These are phyloP conservation scores for Pisolithus albus DNA, from an alignment of 768 basidiomycete genomes.

Conservation along the genomic window DNA sequence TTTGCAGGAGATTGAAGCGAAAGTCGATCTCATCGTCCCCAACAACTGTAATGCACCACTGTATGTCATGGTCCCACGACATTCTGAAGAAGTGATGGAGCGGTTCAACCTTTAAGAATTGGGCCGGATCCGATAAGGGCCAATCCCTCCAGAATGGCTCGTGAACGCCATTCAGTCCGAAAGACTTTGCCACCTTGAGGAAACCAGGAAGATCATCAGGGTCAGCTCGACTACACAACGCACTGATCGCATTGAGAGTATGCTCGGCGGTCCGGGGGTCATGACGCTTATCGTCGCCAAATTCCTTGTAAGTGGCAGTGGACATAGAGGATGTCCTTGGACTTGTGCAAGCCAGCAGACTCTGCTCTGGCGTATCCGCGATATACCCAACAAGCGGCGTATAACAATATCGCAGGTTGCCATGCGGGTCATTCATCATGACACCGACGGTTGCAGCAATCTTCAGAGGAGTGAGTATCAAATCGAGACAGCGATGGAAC, in stretches of 20 bases:
- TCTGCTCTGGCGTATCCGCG: slow-evolving; percentile 7
- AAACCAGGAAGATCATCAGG: slow-evolving; percentile 4
- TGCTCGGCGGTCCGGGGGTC: slow-evolving; percentile 14
- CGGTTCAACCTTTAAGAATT: slow-evolving; percentile 30
- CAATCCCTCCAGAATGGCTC: slow-evolving; percentile 33
- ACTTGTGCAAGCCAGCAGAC: not conserved
- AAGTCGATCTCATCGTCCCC: slow-evolving; percentile 30
- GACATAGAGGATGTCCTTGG: slow-evolving; percentile 28
- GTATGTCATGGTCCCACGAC: slow-evolving; percentile 34
- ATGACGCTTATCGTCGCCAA: slow-evolving; percentile 26
- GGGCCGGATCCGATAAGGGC: slow-evolving; percentile 26
- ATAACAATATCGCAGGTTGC: no score
- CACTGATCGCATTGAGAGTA: slow-evolving; percentile 17
- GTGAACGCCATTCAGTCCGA: slow-evolving; percentile 4
- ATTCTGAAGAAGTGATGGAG: slow-evolving; percentile 35
- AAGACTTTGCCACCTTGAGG: not conserved
- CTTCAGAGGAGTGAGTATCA: no score
- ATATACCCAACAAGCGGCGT: slow-evolving; percentile 25
- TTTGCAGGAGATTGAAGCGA: slow-evolving; percentile 31
- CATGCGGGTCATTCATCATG: no score
- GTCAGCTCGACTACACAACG: not conserved
- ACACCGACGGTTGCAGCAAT: no score
- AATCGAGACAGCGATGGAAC: no score
- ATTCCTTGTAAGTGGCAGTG: slow-evolving; percentile 21
- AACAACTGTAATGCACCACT: slow-evolving; percentile 33